Base-by-base conservation (phyloP, 2,329 filamentous ascomycete species). In the Fusarium virguliforme region DNA sequence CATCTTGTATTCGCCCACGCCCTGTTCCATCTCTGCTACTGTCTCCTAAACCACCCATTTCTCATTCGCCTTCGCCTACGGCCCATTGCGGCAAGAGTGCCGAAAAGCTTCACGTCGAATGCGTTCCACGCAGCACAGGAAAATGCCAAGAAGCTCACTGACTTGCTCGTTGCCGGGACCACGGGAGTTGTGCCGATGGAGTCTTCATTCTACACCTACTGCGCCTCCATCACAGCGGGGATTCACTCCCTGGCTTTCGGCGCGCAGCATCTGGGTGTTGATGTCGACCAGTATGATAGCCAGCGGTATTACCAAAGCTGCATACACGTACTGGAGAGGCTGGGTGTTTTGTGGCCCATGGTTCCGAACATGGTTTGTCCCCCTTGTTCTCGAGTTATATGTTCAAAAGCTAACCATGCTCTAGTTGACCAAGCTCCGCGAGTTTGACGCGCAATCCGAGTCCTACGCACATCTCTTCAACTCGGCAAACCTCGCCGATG, bases 11-110 rank as follows among this genome's bases (percentile, higher is more conserved):
- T 73, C 9, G 54, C 71, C 1, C 68, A 65, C 32, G 59, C 43
- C 1, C 41, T 73, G 4, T 71, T 71, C 26, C 62, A 73, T 41
- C 58, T 73, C 28, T 71, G 66, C 18, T 64, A 73, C n/a, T 87
- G 85, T 65, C 80, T 87, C 0, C 76, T 87, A 4, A 87, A 87
- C 50, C 86, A 87, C 64, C 86, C 85, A 0, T 80, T 87, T 8
- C 74, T 87, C 2, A 74, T 87, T 4, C 85, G 85, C n/a, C 51
- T 54, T 6, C 51, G 22, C 1, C 34, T 54, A 4, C 51, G 51
- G 15, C 51, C 51, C 1, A 38, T 54, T n/a, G 51, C 51, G 8
- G 32, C 51, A 38, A 35, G 51, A 7, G 51, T 54, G 10, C 51
- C 51, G 1, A 54, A 54, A 9, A 54, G 51, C 6, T 54, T 54